phyloP scores from a whole-genome alignment of 495 filamentous ascomycete species.

The Penicillium soppii region DNA sequence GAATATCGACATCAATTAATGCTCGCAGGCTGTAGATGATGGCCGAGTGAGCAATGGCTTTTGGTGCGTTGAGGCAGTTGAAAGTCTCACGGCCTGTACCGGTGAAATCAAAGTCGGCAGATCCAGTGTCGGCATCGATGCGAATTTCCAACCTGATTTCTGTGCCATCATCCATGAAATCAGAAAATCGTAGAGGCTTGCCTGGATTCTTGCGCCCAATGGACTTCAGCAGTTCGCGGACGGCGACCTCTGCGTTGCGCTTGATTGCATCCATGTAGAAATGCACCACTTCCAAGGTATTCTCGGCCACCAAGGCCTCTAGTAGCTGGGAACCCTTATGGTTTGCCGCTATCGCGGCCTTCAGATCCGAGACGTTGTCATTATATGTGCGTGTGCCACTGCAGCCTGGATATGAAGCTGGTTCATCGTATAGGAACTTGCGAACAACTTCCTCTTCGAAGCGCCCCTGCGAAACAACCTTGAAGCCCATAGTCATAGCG shows the following conservation, averaged over 20 bases:
- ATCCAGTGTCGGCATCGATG: conserved; percentile 77
- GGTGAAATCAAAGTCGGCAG: conserved; percentile 84
- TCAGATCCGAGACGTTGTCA: conserved; percentile 91
- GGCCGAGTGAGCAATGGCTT: conserved; percentile 83
- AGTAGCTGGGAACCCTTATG: conserved; percentile 94
- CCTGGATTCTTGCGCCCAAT: conserved; percentile 70
- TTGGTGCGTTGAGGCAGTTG: conserved; percentile 83
- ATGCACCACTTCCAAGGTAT: conserved; percentile 82
- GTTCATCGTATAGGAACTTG: conserved; percentile 72
- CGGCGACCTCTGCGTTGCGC: conserved; percentile 77
- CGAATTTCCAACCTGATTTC: conserved; percentile 76
- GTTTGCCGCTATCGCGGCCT: conserved; percentile 90
- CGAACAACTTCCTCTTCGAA: conserved; percentile 82
- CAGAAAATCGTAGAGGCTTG: conserved; percentile 68
- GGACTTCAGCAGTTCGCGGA: conserved; percentile 71
- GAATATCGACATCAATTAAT: conserved; percentile 84
- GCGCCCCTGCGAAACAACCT: conserved; percentile 76
- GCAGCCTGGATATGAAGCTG: conserved; percentile 78
- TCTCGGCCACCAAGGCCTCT: conserved; percentile 74
- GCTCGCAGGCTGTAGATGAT: conserved; percentile 90
- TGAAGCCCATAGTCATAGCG: conserved; percentile 81
- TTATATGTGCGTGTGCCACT: conserved; percentile 79
- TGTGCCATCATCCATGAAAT: conserved; percentile 91
- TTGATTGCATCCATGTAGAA: conserved; percentile 93
- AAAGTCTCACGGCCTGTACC: conserved; percentile 79